phyloP scores from a whole-genome alignment of 2,329 filamentous ascomycete species.

The Pyrenophora seminiperda region DNA sequence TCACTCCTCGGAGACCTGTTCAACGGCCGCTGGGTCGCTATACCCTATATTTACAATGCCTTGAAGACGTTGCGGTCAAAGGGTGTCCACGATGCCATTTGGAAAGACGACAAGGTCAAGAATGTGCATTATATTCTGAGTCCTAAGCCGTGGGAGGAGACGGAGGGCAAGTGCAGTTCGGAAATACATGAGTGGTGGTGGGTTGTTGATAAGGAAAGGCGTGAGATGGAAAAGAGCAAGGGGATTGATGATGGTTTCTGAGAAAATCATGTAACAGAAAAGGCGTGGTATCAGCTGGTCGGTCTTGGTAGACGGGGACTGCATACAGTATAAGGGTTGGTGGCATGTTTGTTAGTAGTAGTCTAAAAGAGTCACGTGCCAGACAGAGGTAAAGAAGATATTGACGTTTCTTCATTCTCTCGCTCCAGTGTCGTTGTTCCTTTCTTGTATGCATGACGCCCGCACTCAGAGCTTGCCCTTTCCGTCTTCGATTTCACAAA shows the following conservation, averaged over 20 bases:
- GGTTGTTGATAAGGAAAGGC: constrained; percentile 56
- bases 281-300: background rate
- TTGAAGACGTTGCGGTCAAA: constrained; percentile 63
- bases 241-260: constrained; percentile 60
- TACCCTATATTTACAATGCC: constrained; percentile 67
- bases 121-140: constrained; percentile 67
- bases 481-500: constrained; percentile 71
- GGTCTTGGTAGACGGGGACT: background rate
- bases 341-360: background rate
- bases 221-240: constrained; percentile 53
- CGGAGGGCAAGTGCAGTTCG: constrained; percentile 50
- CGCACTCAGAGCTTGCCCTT: constrained; percentile 37
- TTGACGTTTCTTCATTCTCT: background rate
- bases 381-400: background rate
- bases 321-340: no score
- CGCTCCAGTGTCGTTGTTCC: background rate
- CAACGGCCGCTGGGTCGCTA: constrained; percentile 60
- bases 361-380: background rate
- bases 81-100: constrained; percentile 63
- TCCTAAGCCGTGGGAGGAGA: constrained; percentile 68
- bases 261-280: background rate
- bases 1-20: constrained; percentile 64
- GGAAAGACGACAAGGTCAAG: constrained; percentile 65
- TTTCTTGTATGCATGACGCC: background rate
- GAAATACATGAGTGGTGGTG: constrained; percentile 65